Conservation (phyloP, 164 flowering plant genomes). For the Liquidambar formosana region DNA sequence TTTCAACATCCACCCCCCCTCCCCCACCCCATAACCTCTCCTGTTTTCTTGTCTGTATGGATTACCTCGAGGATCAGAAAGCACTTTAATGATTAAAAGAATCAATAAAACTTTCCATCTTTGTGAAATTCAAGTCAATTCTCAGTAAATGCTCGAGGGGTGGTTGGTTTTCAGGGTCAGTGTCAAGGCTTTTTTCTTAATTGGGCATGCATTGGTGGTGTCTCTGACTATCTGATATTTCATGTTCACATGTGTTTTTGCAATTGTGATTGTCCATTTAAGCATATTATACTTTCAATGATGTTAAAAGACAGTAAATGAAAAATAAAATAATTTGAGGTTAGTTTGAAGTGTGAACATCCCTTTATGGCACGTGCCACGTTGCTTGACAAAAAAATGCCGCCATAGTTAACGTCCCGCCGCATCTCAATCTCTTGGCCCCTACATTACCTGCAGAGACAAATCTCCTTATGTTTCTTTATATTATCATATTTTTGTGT, state of each 20-base stretch:
- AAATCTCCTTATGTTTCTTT: background rate
- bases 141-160: background rate
- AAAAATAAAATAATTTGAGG: background rate
- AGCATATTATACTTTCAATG: background rate
- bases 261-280: background rate
- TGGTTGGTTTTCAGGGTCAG: background rate
- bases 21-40: too few relatives aligned
- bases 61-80: too few relatives aligned
- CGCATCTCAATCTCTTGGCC: background rate
- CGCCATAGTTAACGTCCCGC: background rate
- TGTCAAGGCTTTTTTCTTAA: background rate
- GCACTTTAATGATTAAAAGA: background rate
- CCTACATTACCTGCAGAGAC: background rate
- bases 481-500: too few relatives aligned
- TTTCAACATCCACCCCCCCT: too few relatives aligned
- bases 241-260: background rate
- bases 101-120: background rate
- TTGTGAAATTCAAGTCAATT: background rate
- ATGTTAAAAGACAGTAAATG: too few relatives aligned
- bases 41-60: background rate
- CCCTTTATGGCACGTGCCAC: slow-evolving; percentile 14
- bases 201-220: background rate
- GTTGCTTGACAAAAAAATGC: slow-evolving; percentile 1
- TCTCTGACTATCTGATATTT: background rate
- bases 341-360: slow-evolving; percentile 10